Conservation (phyloP, 495 filamentous ascomycete species). For the Xeromyces bisporus region DNA sequence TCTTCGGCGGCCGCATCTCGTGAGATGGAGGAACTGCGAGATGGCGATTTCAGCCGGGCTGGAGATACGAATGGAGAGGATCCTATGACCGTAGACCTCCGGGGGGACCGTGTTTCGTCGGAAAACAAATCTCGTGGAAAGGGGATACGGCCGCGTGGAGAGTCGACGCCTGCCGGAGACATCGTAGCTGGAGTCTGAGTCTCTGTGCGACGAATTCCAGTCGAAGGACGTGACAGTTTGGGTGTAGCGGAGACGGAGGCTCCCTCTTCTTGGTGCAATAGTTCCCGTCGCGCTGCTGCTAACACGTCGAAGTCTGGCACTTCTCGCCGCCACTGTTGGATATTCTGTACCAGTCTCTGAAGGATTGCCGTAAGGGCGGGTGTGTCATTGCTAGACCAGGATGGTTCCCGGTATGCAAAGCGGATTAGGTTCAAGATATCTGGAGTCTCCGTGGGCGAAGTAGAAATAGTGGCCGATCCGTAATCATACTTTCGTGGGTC, state of each 20-base stretch:
- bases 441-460: not conserved
- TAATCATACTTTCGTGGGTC: constrained; percentile 36
- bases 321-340: constrained; percentile 46
- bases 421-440: constrained; percentile 13
- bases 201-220: too few relatives aligned
- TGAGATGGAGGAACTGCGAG: constrained; percentile 15
- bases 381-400: constrained; percentile 19
- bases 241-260: constrained; percentile 6
- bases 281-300: constrained; percentile 47
- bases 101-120: constrained; percentile 5
- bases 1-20: constrained; percentile 17
- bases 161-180: constrained; percentile 1
- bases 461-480: not conserved
- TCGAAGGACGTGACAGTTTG: too few relatives aligned
- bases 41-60: constrained; percentile 8
- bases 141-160: constrained; percentile 7
- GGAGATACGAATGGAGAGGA: constrained; percentile 11
- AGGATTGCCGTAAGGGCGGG: constrained; percentile 27
- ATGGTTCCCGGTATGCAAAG: constrained; percentile 19
- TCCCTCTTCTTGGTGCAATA: constrained; percentile 21
- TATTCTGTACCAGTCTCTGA: constrained; percentile 41
- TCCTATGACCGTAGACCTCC: constrained; percentile 7
- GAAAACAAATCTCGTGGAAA: constrained; percentile 1
- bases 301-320: constrained; percentile 64
- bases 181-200: too few relatives aligned